Conservation (phyloP, 2,329 filamentous ascomycete genomes). For the Fusarium sp. region DNA sequence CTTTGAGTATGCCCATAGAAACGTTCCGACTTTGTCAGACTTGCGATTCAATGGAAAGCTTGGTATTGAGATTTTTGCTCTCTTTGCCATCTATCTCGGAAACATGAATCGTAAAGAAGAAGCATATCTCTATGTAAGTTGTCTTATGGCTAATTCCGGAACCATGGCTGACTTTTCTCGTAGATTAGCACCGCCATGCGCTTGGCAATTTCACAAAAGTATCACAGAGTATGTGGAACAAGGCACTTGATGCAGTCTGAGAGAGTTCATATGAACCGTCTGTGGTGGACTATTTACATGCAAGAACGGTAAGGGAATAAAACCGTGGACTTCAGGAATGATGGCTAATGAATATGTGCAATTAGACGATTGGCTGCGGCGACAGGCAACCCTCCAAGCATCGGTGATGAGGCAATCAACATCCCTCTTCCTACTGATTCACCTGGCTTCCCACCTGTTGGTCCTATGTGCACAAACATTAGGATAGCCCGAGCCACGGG, state of each 20-base stretch:
- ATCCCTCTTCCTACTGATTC: constrained; percentile 42
- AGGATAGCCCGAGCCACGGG: constrained; percentile 41
- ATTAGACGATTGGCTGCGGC: constrained; percentile 38
- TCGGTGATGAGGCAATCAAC: constrained; percentile 41
- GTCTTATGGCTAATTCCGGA: accelerated
- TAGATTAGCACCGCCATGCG: constrained; percentile 45
- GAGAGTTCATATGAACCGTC: constrained; percentile 41
- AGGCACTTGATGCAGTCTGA: constrained; percentile 43
- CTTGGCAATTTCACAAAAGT: constrained; percentile 44
- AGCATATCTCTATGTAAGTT: constrained; percentile 41
- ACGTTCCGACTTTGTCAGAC: constrained; percentile 43
- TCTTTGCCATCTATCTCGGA: constrained; percentile 41
- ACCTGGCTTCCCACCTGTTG: constrained; percentile 44
- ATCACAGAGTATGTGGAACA: constrained; percentile 43
- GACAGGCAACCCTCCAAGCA: constrained; percentile 42
- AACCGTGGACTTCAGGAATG: accelerated
- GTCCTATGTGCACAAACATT: constrained; percentile 45
- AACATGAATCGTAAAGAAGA: constrained; percentile 43
- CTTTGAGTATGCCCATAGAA: constrained; percentile 44
- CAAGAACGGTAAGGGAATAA: constrained; percentile 40
- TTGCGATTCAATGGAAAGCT: constrained; percentile 41
- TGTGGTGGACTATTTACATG: constrained; percentile 48
- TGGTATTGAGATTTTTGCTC: constrained; percentile 45
- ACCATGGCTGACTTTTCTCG: not conserved
- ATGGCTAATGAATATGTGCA: not conserved